Conservation (phyloP, 306 rosid species). For the Pyrus communis region DNA sequence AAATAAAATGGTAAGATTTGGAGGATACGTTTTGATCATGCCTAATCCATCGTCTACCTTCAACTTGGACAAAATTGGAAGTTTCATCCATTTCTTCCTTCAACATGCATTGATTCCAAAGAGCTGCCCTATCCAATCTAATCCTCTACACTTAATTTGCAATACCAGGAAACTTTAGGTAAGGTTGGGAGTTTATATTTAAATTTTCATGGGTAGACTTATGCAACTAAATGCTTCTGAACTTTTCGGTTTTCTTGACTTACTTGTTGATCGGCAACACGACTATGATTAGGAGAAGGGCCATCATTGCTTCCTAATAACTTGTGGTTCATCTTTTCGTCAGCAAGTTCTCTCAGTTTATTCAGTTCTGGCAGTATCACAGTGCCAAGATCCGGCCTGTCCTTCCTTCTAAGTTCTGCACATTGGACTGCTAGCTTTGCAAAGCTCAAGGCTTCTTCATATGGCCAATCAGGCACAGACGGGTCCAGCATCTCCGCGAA, state of each 20-base stretch:
- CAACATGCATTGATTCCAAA: background rate
- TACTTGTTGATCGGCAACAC: constrained; percentile 42
- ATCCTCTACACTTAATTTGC: background rate
- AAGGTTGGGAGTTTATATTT: background rate
- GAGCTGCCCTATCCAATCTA: background rate
- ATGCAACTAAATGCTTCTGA: background rate
- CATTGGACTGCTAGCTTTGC: constrained; percentile 59
- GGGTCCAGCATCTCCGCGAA: constrained; percentile 55
- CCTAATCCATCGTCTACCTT: background rate
- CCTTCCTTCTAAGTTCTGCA: constrained; percentile 82
- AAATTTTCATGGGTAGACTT: background rate
- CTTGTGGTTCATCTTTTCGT: constrained; percentile 24
- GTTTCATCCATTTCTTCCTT: background rate
- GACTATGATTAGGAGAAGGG: constrained; percentile 20
- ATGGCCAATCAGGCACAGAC: constrained; percentile 66
- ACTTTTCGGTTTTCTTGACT: background rate
- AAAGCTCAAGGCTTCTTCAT: constrained; percentile 38
- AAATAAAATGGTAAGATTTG: background rate
- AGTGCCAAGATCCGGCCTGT: constrained; percentile 72
- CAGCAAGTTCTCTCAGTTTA: constrained; percentile 55
- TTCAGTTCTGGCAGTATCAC: constrained; percentile 49
- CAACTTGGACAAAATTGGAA: background rate
- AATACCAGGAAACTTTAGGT: background rate
- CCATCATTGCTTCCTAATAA: background rate
- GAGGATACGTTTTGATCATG: background rate